These are phyloP conservation scores for Nigrospora oryzae DNA, from an alignment of 2,329 filamentous ascomycete genomes.

Conservation along the genomic window DNA sequence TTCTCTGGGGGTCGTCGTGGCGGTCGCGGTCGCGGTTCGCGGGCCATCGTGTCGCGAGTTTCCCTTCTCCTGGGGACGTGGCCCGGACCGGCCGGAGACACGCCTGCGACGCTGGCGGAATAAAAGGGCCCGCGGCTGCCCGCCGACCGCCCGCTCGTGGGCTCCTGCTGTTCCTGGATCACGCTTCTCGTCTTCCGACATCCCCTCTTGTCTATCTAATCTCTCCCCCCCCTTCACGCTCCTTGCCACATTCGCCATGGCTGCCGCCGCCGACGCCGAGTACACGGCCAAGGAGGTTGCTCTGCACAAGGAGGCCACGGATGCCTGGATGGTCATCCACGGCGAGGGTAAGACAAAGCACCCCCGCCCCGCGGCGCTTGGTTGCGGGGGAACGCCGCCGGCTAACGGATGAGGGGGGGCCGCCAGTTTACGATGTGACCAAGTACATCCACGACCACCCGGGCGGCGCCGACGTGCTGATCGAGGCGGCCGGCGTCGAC, in stretches of 20 bases:
- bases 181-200: too few relatives aligned
- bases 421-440: conserved; percentile 49
- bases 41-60: too few relatives aligned
- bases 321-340: conserved; percentile 48
- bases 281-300: conserved; percentile 34
- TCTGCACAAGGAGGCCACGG: conserved; percentile 35
- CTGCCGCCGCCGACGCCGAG: conserved; percentile 11
- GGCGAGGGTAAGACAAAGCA: conserved; percentile 35
- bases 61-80: too few relatives aligned
- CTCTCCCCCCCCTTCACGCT: background rate
- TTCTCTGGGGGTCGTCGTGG: too few relatives aligned
- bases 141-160: too few relatives aligned
- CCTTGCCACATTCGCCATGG: conserved; percentile 4
- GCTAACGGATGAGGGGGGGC: conserved; percentile 1
- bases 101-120: too few relatives aligned
- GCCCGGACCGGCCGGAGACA: too few relatives aligned
- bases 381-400: background rate
- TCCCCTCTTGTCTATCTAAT: too few relatives aligned
- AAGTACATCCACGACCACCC: conserved; percentile 52
- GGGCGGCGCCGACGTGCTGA: conserved; percentile 69
- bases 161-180: too few relatives aligned
- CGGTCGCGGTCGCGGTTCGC: too few relatives aligned
- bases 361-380: background rate
- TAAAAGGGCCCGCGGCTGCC: too few relatives aligned
- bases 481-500: conserved; percentile 72